These are phyloP conservation scores for Microbotryum scabiosae DNA, from an alignment of 1,284 basidiomycete genomes.

Conservation along the genomic window DNA sequence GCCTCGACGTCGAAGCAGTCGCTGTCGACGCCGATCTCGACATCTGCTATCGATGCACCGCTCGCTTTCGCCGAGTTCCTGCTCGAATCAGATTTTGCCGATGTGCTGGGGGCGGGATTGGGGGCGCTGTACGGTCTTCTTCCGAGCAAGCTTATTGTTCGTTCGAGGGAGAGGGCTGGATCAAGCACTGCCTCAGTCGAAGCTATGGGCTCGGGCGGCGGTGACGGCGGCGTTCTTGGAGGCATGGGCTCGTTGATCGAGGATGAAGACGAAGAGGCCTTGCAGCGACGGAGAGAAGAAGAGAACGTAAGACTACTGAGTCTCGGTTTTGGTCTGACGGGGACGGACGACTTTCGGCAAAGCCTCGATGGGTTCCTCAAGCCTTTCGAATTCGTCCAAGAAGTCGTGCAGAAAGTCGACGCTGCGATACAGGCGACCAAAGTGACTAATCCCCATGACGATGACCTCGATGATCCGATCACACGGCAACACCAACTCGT, in stretches of 20 bases:
- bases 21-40: not conserved
- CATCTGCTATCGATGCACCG: conserved; percentile 63
- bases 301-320: conserved; percentile 51
- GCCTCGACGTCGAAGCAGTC: not conserved
- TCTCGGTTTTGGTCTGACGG: conserved; percentile 64
- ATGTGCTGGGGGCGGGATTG: conserved; percentile 86
- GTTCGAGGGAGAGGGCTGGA: conserved; percentile 7
- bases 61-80: conserved; percentile 86
- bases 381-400: conserved; percentile 83
- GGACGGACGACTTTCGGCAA: conserved; percentile 63
- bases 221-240: conserved; percentile 56
- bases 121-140: conserved; percentile 88
- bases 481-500: conserved; percentile 17
- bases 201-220: conserved; percentile 42
- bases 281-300: conserved; percentile 50
- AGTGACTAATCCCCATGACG: not conserved
- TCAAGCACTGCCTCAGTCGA: conserved; percentile 1
- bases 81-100: conserved; percentile 89
- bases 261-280: conserved; percentile 45
- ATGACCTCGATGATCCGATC: not conserved
- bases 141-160: conserved; percentile 64
- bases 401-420: conserved; percentile 55
- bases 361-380: conserved; percentile 82
- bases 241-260: conserved; percentile 47
- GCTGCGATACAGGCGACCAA: no score